phyloP scores from a whole-genome alignment of 257 asterid species.

The Ajuga chamaepitys region DNA sequence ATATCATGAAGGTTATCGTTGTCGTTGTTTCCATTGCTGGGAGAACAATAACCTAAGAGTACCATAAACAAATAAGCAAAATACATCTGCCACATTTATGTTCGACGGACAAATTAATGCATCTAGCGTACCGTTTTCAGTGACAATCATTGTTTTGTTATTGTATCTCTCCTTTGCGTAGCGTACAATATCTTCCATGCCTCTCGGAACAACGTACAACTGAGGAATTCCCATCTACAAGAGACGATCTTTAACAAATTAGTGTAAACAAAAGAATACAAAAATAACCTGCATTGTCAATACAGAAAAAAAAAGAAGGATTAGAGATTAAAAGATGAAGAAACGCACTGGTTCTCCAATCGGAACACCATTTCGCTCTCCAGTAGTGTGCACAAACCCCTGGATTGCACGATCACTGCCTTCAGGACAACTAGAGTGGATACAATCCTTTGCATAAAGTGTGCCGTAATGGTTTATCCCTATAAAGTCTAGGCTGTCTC shows the following conservation, averaged over 20 bases:
- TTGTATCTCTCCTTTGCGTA: constrained; percentile 53
- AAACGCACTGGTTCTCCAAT: constrained; percentile 77
- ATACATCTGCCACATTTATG: not conserved
- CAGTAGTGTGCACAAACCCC: constrained; percentile 41
- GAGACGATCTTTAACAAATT: not conserved
- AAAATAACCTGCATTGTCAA: not conserved
- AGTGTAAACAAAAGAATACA: not conserved
- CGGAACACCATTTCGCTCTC: constrained; percentile 43
- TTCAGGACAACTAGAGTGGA: constrained; percentile 32
- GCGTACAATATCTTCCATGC: constrained; percentile 47
- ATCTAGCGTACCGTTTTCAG: constrained; percentile 55
- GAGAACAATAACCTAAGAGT: constrained; percentile 65
- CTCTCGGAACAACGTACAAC: constrained; percentile 54
- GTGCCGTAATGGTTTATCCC: constrained; percentile 71
- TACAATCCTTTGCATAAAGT: constrained; percentile 65
- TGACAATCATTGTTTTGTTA: constrained; percentile 58
- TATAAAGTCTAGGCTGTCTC: constrained; percentile 53
- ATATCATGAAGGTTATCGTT: constrained; percentile 37
- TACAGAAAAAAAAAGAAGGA: not conserved
- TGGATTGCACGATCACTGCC: constrained; percentile 50
- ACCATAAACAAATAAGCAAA: not conserved
- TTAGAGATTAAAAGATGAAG: not conserved
- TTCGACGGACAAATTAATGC: not conserved
- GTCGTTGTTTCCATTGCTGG: constrained; percentile 13
- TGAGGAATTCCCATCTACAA: constrained; percentile 45